Base-by-base conservation (phyloP, 192 early-diverging fungal species). In the Haplosporangium gracile region DNA sequence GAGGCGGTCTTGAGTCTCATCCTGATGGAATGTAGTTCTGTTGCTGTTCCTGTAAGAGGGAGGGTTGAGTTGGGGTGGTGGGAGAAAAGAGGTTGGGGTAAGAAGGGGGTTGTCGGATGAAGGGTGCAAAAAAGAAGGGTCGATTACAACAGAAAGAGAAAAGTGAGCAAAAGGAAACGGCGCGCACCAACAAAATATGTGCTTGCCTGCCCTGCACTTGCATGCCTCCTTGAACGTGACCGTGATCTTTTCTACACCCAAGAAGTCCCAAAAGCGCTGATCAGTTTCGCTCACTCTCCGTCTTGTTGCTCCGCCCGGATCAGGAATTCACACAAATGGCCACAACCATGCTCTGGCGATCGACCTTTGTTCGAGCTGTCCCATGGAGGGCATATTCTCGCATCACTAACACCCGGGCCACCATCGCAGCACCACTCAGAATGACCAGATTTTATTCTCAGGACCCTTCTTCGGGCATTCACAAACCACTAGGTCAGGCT, bases 1-100 rank as follows among this genome's bases (percentile, higher is more conserved):
- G 78, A 80, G 29, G 69, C 38, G 1, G 75, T 69, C 70, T 68
- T 80, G 36, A 85, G 51, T 60, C 75, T 85, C 83, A 85, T 85
- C 82, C 72, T 77, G 32, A 29, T 40, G 63, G 45, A 40, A 2
- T 49, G 20, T 43, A 43, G 32, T 7, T 69, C n/a, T 4, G 40
- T 22, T 70, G 26, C 4, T 40, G 75, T 68, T 40, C 42, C 45
- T 53, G 42, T 74, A 26, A 49, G 40, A 45, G 22, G 24, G 71
- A 24, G 42, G 10, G 49, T 51, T 18, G 49, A 51, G 49, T 51
- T 20, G 16, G 3, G 49, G 20, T 20, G 45, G 51, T 74, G 29
- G 29, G 72, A 53, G 47, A 47, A 60, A 18, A 8, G 29, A 36
- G 32, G 29, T 13, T 9, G n/a, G 32, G 45, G 73, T 43, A 26